Evolutionary conservation across 352 stramenopile genomes (phyloP), one percentile per base, ranked within the genome.

Genomic region (Globisporangium paroecandrum): DNA sequence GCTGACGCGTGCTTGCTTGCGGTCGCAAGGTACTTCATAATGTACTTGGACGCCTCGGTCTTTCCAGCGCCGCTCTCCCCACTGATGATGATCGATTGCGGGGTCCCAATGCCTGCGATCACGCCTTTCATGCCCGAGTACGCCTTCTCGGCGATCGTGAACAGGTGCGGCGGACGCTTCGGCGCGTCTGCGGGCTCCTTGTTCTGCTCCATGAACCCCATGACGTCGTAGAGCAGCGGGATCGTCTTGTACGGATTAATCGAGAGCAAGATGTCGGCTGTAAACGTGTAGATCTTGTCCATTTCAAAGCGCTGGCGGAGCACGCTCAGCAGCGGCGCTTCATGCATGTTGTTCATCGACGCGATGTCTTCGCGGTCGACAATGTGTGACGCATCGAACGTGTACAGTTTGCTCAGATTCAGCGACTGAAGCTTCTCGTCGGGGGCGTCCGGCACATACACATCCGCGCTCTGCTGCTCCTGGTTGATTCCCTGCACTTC

Each of bases 11-110:
- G 83, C 32, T 89, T 87, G 66, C 87, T 94, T 3, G 85, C 85
- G 1, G 85, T 88, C 4, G 87, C 85, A 10, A 95, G 77, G 58
- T 96, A 93, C 60, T 95, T 93, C 85, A 93, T 92, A 13, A 94
- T 91, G 68, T 98, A 97, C 76, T 98, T 98, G 49, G 93, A 97
- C 3, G 93, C 97, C 70, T 98, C 93, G 0, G 95, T 98, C 77
- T 98, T 98, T 8, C 95, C 95, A 0, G 93, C 93, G 8, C 94
- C 94, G 38, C 86, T 97, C 66, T 98, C 94, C 29, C 94, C 94
- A 24, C 88, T 97, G n/a, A 98, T 93, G 32, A 98, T 81, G 72
- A 98, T 98, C 0, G 88, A 97, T 71, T 98, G 95, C 43, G 96
- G 85, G 8, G 74, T 77, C 1, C 83, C 82, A 1, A 71, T 76